These are phyloP conservation scores for Lentithecium fluviatile DNA, from an alignment of 495 filamentous ascomycete genomes.

Conservation along the genomic window DNA sequence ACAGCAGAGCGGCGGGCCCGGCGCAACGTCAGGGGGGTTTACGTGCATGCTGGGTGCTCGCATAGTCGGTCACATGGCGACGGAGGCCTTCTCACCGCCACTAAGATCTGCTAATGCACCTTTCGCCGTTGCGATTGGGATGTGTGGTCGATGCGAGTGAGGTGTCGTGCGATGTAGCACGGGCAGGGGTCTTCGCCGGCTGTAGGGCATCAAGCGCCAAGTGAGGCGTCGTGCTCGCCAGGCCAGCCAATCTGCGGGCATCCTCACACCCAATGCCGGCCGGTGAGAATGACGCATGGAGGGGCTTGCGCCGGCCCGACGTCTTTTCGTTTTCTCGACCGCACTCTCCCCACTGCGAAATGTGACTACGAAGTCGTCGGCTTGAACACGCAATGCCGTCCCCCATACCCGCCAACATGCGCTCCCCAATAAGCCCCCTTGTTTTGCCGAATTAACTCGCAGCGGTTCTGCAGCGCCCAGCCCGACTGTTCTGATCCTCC, in stretches of 20 bases:
- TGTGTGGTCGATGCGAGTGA: conserved; percentile 4
- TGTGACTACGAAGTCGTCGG: neutral
- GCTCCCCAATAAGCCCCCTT: too few species aligned
- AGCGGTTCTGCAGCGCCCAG: conserved; percentile 31
- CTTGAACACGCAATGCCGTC: neutral
- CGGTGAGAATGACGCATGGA: conserved; percentile 8
- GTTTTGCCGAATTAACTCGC: conserved; percentile 22
- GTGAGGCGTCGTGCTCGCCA: conserved; percentile 21
- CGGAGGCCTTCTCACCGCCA: conserved; percentile 23
- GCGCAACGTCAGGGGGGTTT: conserved; percentile 9
- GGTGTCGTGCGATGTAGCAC: conserved; percentile 28
- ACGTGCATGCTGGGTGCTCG: neutral
- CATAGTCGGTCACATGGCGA: conserved; percentile 23
- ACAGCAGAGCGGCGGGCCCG: conserved; percentile 17
- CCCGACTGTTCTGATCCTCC: conserved; percentile 21
- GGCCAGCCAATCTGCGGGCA: conserved; percentile 16
- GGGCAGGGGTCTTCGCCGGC: conserved; percentile 16
- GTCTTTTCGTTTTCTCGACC: conserved; percentile 3
- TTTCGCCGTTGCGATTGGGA: neutral
- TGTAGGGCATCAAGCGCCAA: conserved; percentile 25
- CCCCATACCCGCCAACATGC: conserved; percentile 4
- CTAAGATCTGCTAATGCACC: conserved; percentile 9
- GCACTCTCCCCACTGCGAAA: neutral
- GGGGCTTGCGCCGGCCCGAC: conserved; percentile 10
- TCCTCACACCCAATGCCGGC: neutral